These are phyloP conservation scores for Chlamydomonas sphaeroides DNA, from an alignment of 139 green algal species.

Conservation along the genomic window DNA sequence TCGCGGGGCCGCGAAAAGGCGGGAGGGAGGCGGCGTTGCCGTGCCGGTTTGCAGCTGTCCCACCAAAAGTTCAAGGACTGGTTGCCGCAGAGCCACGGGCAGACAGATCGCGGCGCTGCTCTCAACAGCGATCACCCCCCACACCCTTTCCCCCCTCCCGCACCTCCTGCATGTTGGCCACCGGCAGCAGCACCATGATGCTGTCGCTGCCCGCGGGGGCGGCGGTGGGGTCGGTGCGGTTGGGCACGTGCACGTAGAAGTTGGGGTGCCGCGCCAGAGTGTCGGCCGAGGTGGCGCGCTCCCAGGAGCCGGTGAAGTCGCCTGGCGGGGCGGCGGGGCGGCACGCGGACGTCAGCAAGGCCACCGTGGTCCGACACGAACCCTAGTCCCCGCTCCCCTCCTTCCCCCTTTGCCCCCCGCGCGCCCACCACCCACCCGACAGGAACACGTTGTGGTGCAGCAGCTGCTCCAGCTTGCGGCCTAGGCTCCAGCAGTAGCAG, in stretches of 20 bases:
- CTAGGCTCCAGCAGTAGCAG: constrained; percentile 76
- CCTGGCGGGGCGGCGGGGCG: constrained; percentile 41
- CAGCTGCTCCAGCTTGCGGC: constrained; percentile 52
- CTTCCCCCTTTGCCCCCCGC: background rate
- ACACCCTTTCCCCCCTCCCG: background rate
- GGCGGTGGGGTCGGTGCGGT: constrained; percentile 81
- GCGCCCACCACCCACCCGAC: constrained; percentile 53
- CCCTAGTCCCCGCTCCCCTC: no score
- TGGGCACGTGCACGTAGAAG: constrained; percentile 88
- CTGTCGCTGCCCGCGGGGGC: constrained; percentile 55
- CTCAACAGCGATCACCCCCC: background rate
- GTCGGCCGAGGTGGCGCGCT: constrained; percentile 52
- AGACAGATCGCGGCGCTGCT: background rate
- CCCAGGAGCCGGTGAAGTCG: constrained; percentile 64
- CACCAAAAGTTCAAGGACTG: no score
- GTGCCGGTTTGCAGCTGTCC: no score
- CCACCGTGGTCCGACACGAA: no score
- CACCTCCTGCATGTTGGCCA: constrained; percentile 81
- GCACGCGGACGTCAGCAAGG: no score
- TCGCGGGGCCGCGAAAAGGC: no score
- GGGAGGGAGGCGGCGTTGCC: no score
- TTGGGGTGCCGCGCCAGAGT: constrained; percentile 76
- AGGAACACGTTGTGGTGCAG: constrained; percentile 93
- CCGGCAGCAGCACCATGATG: constrained; percentile 73
- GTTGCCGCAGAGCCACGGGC: no score